Percentiles rank a stretch among this genome's conserved stretches.
Conservation (phyloP, 345 rosid genomes). For the Syzygium oleosum region DNA sequence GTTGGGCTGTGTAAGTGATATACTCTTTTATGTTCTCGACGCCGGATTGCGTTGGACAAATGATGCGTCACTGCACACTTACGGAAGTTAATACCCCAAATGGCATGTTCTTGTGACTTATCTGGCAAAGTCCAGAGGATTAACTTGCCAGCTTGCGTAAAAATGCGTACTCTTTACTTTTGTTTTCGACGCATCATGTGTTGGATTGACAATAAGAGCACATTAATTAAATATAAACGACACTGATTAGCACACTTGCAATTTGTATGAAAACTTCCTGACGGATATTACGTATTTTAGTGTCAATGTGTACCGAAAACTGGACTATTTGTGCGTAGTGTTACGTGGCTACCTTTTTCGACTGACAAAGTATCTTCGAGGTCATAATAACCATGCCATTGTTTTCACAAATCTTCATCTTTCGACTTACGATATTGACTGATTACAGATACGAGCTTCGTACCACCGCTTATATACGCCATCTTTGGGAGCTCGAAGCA, state of each 20-base stretch:
- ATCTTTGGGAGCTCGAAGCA: constrained; percentile 82
- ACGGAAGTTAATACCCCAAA: background rate
- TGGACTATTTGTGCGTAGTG: background rate
- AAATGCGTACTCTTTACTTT: background rate
- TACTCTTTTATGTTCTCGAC: background rate
- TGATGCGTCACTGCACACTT: background rate
- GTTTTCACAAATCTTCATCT: background rate
- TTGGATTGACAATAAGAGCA: background rate
- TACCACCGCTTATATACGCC: constrained; percentile 74
- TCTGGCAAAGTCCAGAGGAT: background rate
- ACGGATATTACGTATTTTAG: background rate
- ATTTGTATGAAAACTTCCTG: background rate
- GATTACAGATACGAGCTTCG: constrained; percentile 70
- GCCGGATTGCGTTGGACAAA: background rate
- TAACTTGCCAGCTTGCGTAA: background rate
- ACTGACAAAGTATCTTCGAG: background rate
- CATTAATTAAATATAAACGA: background rate
- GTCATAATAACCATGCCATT: background rate
- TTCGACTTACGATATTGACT: background rate
- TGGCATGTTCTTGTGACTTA: background rate
- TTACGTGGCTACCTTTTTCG: background rate
- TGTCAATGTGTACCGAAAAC: background rate
- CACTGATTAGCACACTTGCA: background rate
- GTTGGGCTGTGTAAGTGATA: constrained; percentile 72
- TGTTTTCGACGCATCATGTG: background rate